Conservation (phyloP, 75 land plant species). For the Pseudotsuga menziesii region DNA sequence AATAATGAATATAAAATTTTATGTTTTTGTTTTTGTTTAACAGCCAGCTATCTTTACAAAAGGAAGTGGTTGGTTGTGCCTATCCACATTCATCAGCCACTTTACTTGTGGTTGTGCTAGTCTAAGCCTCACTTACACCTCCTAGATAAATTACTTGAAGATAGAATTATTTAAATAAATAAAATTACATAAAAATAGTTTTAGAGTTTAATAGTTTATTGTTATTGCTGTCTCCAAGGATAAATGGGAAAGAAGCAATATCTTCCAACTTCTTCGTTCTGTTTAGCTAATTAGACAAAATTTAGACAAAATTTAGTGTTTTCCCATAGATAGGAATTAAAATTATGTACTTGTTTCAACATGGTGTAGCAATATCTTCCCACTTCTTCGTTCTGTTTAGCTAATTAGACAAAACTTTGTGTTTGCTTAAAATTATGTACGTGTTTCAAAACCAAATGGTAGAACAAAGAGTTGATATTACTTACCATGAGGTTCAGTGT, state of each 20-base stretch:
- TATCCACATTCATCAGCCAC: no score
- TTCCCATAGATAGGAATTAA: no score
- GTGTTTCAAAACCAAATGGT: slow-evolving; percentile 3
- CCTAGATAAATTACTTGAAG: no score
- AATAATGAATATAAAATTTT: no score
- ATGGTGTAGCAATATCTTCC: not conserved
- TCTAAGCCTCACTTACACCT: no score
- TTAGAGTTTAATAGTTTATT: not conserved
- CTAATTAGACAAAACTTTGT: not conserved
- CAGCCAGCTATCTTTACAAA: no score
- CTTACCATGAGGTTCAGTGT: not conserved
- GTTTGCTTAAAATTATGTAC: slow-evolving; percentile 2
- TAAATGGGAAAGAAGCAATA: not conserved
- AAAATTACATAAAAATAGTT: not conserved
- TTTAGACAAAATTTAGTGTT: not conserved
- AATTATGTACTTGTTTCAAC: not conserved
- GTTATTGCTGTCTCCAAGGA: not conserved
- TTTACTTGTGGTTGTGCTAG: no score
- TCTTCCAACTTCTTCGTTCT: not conserved
- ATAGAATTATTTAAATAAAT: no score
- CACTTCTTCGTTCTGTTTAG: not conserved
- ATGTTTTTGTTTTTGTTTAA: no score
- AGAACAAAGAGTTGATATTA: slow-evolving; percentile 7
- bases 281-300: not conserved
- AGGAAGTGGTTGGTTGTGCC: no score